Conservation (phyloP, 345 rosid genomes). For the Carallia pectinifolia region DNA sequence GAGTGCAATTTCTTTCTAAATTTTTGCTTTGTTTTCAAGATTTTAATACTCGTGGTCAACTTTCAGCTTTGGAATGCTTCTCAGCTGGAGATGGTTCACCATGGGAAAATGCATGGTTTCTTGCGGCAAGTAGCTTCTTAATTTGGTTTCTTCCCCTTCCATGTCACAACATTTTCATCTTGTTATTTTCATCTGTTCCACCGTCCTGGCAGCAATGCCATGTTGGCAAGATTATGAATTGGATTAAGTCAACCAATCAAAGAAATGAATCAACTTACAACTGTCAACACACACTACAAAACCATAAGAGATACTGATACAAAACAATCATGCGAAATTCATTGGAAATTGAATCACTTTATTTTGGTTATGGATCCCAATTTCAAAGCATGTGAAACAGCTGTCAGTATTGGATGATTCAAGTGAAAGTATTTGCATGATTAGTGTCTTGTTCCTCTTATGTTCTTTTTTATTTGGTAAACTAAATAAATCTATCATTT, state of each 20-base stretch:
- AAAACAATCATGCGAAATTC: background rate
- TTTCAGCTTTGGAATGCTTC: slow-evolving; percentile 92
- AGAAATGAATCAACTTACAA: background rate
- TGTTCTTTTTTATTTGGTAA: no score
- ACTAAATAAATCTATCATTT: background rate
- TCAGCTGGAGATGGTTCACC: slow-evolving; percentile 85
- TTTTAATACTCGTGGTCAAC: slow-evolving; percentile 9
- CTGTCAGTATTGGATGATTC: no score
- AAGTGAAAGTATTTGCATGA: no score
- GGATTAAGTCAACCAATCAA: background rate
- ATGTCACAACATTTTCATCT: background rate
- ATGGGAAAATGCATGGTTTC: slow-evolving; percentile 99
- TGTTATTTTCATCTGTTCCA: background rate
- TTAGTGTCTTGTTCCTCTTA: no score
- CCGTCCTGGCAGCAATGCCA: background rate
- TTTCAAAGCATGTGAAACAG: background rate
- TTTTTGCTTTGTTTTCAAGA: background rate
- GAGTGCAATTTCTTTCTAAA: background rate
- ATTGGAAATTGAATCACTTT: background rate
- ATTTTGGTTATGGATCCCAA: background rate
- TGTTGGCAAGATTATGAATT: background rate
- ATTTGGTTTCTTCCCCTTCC: slow-evolving; percentile 1
- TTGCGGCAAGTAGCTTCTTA: slow-evolving; percentile 60
- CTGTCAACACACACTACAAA: background rate
- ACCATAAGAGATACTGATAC: background rate